These are phyloP conservation scores for Phragmites australis DNA, from an alignment of 176 grass and related monocot species.

Conservation along the genomic window DNA sequence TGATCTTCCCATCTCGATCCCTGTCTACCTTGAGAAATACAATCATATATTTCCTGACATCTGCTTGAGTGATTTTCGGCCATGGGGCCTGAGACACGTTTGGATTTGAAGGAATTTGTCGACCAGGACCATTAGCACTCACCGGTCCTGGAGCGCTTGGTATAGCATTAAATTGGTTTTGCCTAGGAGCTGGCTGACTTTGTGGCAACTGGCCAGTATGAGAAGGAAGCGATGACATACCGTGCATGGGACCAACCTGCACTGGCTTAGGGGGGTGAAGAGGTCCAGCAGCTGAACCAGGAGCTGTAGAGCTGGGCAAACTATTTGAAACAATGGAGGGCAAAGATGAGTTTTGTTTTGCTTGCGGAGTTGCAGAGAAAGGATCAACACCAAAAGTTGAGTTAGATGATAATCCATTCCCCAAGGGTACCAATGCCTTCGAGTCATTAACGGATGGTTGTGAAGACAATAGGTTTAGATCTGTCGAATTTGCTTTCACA, in stretches of 20 bases:
- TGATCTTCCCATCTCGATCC: constrained; percentile 97
- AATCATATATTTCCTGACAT: constrained; percentile 83
- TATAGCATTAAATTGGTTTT: constrained; percentile 45
- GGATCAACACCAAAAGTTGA: constrained; percentile 51
- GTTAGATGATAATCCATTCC: constrained; percentile 66
- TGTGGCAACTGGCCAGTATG: constrained; percentile 47
- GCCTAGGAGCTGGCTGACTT: constrained; percentile 46
- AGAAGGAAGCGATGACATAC: constrained; percentile 38
- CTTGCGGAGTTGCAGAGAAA: constrained; percentile 49
- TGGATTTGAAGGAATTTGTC: constrained; percentile 50
- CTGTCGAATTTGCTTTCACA: constrained; percentile 31
- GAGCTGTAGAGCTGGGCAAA: constrained; percentile 37
- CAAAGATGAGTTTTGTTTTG: constrained; percentile 52
- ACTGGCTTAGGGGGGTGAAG: constrained; percentile 51
- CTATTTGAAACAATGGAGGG: constrained; percentile 42
- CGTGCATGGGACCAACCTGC: constrained; percentile 47
- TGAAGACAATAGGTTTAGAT: constrained; percentile 47
- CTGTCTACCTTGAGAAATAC: constrained; percentile 98
- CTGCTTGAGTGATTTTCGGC: constrained; percentile 92
- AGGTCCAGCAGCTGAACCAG: constrained; percentile 45
- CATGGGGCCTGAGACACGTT: constrained; percentile 59
- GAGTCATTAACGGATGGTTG: constrained; percentile 57
- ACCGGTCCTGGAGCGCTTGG: constrained; percentile 44
- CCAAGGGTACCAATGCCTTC: constrained; percentile 55
- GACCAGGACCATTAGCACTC: constrained; percentile 46